Base-by-base conservation (phyloP, 1,139 yeast genomes). In the Kurtzmaniella natalensis region DNA sequence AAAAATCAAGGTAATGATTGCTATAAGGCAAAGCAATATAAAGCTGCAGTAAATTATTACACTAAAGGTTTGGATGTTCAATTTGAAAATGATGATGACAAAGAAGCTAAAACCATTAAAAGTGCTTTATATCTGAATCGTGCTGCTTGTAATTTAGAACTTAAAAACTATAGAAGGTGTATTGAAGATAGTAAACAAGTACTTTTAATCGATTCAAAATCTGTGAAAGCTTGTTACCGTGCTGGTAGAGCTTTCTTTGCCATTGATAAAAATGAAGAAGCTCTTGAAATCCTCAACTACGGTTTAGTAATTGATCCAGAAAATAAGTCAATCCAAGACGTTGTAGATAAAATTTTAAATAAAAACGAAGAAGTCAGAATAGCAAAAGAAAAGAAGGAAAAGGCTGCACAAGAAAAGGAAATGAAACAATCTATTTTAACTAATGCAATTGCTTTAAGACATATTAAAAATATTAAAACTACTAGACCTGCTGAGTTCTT, bases 1-100 rank as follows among this genome's bases (percentile, higher is more conserved):
- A 88, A 88, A 46, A 81, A 76, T 42, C 97, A 92, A 54, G 99
- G 98, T 8, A 92, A 94, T 52, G 96, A 87, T 16, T 76, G 86
- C 41, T 92, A 72, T 61, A 81, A 76, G 53, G 65, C 63, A 6
- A 84, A 81, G 46, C 77, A 80, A 46, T 92, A 74, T 57, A 70
- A 75, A 39, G 78, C 78, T 43, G 99, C 98, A 0, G 64, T 86
- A 28, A 81, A 76, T 35, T 82, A 69, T 50, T 92, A 92, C 51
- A 79, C 82, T 21, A 81, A 85, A 53, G 97, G 94, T 1, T 49
- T 94, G 18, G 88, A 79, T 13, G 77, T 84, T 18, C 74, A 79
- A 36, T 73, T 66, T 7, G 81, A 68, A 13, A 58, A 59, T 11
- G 62, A 59, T 7, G 27, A 28, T 8, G 25, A 31, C 13, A n/a